Percentiles rank a stretch among this genome's conserved stretches.
Conservation (phyloP, 108 stramenopile genomes). For the Aurantiochytrium sp. region DNA sequence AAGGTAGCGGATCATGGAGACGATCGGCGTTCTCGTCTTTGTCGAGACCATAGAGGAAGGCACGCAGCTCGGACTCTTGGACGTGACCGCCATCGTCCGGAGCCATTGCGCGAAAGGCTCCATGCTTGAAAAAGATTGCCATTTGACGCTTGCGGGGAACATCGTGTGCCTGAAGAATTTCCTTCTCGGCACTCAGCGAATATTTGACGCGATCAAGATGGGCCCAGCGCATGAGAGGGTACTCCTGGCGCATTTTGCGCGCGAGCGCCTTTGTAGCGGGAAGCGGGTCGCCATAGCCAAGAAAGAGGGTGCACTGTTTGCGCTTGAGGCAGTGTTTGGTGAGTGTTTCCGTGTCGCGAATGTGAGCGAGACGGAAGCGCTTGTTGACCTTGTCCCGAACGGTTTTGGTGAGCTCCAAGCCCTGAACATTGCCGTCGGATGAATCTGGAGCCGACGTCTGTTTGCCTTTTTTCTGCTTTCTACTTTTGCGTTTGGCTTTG, state of each 20-base stretch:
- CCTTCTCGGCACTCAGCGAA: neutral
- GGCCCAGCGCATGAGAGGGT: neutral
- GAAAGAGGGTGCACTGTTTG: neutral
- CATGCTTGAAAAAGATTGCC: neutral
- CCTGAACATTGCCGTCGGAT: neutral
- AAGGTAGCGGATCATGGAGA: too few species aligned
- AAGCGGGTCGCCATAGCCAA: neutral
- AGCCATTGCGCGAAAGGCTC: neutral
- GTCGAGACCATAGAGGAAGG: neutral
- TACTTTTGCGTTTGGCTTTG: neutral
- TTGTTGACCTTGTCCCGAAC: neutral
- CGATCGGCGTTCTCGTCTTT: too few species aligned
- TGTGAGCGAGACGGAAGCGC: neutral
- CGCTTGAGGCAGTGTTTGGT: neutral
- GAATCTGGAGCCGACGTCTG: neutral
- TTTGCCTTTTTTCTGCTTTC: neutral
- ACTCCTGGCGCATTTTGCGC: neutral
- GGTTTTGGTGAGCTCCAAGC: neutral
- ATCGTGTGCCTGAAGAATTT: neutral
- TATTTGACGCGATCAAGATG: neutral
- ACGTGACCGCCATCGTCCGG: neutral
- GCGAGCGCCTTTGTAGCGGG: neutral
- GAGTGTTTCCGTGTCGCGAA: neutral
- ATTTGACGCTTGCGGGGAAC: neutral
- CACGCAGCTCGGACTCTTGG: neutral